These are phyloP conservation scores for Nicotiana paniculata DNA, from an alignment of 257 asterid species.

Conservation along the genomic window DNA sequence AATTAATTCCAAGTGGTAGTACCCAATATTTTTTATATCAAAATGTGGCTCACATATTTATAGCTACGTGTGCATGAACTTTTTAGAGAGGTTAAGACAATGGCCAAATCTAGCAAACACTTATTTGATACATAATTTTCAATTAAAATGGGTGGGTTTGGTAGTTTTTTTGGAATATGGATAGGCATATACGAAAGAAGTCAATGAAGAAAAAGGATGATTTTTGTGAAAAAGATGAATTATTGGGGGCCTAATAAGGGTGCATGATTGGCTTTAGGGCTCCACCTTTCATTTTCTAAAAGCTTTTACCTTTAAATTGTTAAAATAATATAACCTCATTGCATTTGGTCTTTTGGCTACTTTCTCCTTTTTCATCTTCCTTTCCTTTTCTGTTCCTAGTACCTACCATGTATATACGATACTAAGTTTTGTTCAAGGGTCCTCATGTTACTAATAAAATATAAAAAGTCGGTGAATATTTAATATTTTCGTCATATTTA, in stretches of 20 bases:
- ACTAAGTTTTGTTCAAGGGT: not conserved
- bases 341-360: not conserved
- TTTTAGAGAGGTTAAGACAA: not conserved
- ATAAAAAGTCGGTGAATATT: not conserved
- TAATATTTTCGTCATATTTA: not conserved
- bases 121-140: not conserved
- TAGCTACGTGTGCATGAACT: slow-evolving; percentile 6
- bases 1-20: not conserved
- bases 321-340: not conserved
- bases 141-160: slow-evolving; percentile 20
- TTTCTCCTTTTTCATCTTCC: not conserved
- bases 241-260: slow-evolving; percentile 8
- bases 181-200: slow-evolving; percentile 1
- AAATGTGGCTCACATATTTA: not conserved
- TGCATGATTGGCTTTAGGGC: slow-evolving; percentile 18
- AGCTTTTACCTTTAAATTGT: not conserved
- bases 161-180: slow-evolving; percentile 15
- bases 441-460: not conserved
- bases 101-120: slow-evolving; percentile 9
- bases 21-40: not conserved
- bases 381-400: not conserved
- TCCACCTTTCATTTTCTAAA: not conserved
- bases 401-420: not conserved
- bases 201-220: slow-evolving; percentile 10
- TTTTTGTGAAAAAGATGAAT: not conserved